phyloP scores from a whole-genome alignment of 768 basidiomycete species.

The Serendipita sp. region DNA sequence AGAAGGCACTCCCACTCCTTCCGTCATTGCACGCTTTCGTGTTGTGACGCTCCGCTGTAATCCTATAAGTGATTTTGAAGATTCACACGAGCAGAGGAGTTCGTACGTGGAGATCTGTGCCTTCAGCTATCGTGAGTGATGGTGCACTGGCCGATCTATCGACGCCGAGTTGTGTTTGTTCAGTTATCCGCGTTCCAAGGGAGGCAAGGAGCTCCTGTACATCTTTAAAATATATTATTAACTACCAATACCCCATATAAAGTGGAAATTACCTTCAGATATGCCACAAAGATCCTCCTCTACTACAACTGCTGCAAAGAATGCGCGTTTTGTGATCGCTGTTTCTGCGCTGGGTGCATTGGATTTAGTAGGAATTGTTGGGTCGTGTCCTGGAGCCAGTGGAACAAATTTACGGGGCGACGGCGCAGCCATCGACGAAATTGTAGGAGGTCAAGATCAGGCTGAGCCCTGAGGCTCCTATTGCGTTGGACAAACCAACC shows the following conservation, averaged over 20 bases:
- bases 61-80: conserved; percentile 16
- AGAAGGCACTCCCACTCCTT: conserved; percentile 13
- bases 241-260: conserved; percentile 10
- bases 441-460: not conserved
- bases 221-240: conserved; percentile 26
- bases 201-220: conserved; percentile 66
- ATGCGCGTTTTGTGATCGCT: conserved; percentile 57
- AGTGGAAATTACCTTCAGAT: conserved; percentile 35
- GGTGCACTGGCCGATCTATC: conserved; percentile 8
- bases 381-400: conserved; percentile 7
- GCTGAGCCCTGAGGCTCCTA: not conserved
- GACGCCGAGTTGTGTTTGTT: conserved; percentile 1
- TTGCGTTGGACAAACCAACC: not conserved
- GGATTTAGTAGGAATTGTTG: conserved; percentile 3
- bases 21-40: conserved; percentile 7
- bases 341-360: conserved; percentile 13
- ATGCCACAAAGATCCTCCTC: conserved; percentile 66
- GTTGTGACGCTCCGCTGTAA: conserved; percentile 27
- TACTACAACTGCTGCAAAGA: conserved; percentile 80
- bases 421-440: not conserved
- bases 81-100: not conserved
- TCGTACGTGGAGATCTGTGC: not conserved
- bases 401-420: conserved; percentile 11
- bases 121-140: conserved; percentile 1
- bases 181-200: conserved; percentile 44